These are phyloP conservation scores for Pseudogymnoascus sp. DNA, from an alignment of 2,329 filamentous ascomycete genomes.

Conservation along the genomic window DNA sequence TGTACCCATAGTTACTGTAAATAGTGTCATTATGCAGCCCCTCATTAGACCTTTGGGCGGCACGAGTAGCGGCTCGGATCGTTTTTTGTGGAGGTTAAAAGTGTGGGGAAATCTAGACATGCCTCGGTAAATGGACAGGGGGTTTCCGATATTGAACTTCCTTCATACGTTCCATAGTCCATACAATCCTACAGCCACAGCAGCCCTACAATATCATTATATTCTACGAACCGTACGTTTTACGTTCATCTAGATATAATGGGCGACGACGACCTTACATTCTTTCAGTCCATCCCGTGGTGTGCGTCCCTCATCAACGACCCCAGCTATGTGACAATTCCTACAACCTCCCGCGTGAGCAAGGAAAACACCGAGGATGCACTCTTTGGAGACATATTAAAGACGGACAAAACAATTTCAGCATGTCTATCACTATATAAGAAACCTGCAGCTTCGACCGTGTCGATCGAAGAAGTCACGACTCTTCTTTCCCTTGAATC, in stretches of 20 bases:
- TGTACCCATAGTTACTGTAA: too few species aligned
- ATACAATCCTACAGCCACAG: neutral
- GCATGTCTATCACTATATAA: slow-evolving; percentile 8
- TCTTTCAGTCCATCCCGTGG: slow-evolving; percentile 11
- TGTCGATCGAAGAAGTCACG: neutral
- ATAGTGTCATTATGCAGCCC: too few species aligned
- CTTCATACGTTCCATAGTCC: neutral
- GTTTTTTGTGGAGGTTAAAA: too few species aligned
- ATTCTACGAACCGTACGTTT: neutral
- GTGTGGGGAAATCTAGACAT: too few species aligned
- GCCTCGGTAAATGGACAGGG: neutral
- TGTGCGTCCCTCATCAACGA: slow-evolving; percentile 9
- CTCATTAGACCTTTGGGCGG: too few species aligned
- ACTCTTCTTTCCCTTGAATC: slow-evolving; percentile 7
- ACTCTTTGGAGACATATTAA: slow-evolving; percentile 10
- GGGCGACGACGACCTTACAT: neutral
- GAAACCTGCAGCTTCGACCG: neutral
- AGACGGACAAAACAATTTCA: slow-evolving; percentile 6
- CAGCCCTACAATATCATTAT: neutral
- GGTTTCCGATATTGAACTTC: neutral
- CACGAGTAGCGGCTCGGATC: too few species aligned
- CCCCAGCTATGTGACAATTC: neutral
- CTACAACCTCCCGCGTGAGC: slow-evolving; percentile 6
- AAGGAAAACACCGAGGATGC: slow-evolving; percentile 11
- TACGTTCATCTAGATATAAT: neutral